Percentiles rank a stretch among this genome's conserved stretches.
These are phyloP conservation scores for Aspergillus sclerotiicarbonarius DNA, from an alignment of 495 filamentous ascomycete species.

Conservation along the genomic window DNA sequence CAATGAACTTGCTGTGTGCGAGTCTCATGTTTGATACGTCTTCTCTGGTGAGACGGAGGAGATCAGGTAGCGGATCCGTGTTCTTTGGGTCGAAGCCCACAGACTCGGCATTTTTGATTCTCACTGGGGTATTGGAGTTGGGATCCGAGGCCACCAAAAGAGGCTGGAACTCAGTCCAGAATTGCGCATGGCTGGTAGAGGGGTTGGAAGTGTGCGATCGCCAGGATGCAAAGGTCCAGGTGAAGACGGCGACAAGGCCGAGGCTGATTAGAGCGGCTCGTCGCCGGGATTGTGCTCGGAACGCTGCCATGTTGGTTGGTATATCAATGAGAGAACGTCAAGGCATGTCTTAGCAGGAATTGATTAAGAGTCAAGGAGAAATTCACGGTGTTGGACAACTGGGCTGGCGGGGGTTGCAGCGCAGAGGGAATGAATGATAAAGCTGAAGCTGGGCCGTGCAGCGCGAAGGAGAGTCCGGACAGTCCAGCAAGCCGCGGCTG, in stretches of 20 bases:
- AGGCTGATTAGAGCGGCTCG: neutral
- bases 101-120: slow-evolving; percentile 9
- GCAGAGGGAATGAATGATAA: neutral
- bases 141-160: neutral
- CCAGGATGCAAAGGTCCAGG: neutral
- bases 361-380: neutral
- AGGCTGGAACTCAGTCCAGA: neutral
- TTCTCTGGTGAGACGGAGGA: slow-evolving; percentile 27
- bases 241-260: neutral
- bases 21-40: slow-evolving; percentile 32
- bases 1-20: slow-evolving; percentile 38
- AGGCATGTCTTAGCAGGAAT: neutral
- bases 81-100: slow-evolving; percentile 23
- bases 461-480: no score
- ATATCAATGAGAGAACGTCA: neutral
- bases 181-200: slow-evolving; percentile 3
- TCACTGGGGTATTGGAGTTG: neutral
- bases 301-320: neutral
- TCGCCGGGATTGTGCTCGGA: neutral
- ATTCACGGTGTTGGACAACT: neutral
- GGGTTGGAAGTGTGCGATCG: neutral
- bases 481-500: neutral
- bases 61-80: slow-evolving; percentile 25
- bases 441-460: neutral
- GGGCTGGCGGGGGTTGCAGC: neutral